Conservation (phyloP, 208 protist genomes). For the Wallacemonas sp. region DNA sequence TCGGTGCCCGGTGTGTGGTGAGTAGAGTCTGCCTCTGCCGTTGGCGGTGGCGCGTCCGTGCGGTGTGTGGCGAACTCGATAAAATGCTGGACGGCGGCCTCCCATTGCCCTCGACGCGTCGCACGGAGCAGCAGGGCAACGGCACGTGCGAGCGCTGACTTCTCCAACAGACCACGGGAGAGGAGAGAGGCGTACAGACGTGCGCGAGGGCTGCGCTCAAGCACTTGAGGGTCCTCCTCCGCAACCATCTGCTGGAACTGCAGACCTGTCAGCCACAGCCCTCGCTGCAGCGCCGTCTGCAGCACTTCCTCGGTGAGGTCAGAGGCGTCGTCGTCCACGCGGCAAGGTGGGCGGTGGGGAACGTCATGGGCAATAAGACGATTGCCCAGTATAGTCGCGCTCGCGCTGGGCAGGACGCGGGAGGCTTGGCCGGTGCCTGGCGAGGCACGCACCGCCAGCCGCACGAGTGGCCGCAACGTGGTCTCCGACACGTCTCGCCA, state of each 20-base stretch:
- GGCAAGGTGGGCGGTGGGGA: background rate
- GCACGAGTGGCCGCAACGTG: constrained; percentile 38
- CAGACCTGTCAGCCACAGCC: constrained; percentile 61
- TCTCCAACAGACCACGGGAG: constrained; percentile 41
- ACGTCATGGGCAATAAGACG: background rate
- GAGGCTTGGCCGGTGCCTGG: too few species aligned
- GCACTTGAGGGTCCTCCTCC: constrained; percentile 45
- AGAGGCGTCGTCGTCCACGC: background rate
- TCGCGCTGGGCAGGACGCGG: too few species aligned
- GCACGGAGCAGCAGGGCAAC: constrained; percentile 38
- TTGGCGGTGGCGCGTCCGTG: background rate
- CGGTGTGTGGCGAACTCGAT: constrained; percentile 28
- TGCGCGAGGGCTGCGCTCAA: constrained; percentile 32
- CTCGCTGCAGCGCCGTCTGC: constrained; percentile 30
- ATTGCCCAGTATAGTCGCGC: background rate
- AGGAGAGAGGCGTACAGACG: constrained; percentile 43
- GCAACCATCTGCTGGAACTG: constrained; percentile 52
- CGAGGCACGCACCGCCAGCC: constrained; percentile 27
- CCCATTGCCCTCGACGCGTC: constrained; percentile 43
- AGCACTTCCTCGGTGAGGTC: constrained; percentile 49
- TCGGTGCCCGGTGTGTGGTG: background rate
- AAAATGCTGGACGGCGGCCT: constrained; percentile 41
- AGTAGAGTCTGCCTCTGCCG: too few species aligned
- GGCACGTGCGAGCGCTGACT: constrained; percentile 34
- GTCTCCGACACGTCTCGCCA: constrained; percentile 36